A percentile compares a stretch with the other conserved stretches of the same genome.
Evolutionary conservation across 169 alveolate genomes (phyloP).

Genomic region (Plasmodium sp.): DNA sequence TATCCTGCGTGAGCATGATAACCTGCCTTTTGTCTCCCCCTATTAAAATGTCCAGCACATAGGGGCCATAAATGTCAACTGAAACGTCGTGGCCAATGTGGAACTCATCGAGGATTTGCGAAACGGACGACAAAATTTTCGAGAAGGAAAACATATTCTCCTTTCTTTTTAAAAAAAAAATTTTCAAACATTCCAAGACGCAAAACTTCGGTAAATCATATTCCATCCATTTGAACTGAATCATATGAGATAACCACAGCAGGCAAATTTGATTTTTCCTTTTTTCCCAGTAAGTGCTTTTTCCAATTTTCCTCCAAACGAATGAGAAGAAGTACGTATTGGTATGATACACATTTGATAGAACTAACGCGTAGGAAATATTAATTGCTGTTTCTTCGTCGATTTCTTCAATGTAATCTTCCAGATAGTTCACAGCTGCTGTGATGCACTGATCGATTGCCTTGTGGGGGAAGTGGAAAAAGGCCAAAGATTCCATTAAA

Average conservation of each 20-base stretch:
- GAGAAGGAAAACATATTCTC: slow-evolving; percentile 53
- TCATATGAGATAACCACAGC: slow-evolving; percentile 84
- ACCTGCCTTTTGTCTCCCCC: slow-evolving; percentile 58
- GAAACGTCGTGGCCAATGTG: slow-evolving; percentile 31
- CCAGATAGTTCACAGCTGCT: slow-evolving; percentile 73
- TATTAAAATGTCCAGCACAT: slow-evolving; percentile 48
- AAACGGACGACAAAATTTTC: slow-evolving; percentile 17
- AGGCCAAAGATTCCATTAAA: slow-evolving; percentile 70
- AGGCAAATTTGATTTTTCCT: slow-evolving; percentile 76
- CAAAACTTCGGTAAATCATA: slow-evolving; percentile 80
- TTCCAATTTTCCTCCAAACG: slow-evolving; percentile 84
- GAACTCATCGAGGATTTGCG: slow-evolving; percentile 31
- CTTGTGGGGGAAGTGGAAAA: slow-evolving; percentile 53
- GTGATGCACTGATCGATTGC: slow-evolving; percentile 60
- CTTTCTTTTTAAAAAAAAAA: slow-evolving; percentile 66
- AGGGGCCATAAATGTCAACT: slow-evolving; percentile 64
- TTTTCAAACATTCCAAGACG: slow-evolving; percentile 76
- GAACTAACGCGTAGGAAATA: slow-evolving; percentile 77
- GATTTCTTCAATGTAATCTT: slow-evolving; percentile 80
- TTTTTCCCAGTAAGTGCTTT: slow-evolving; percentile 81
- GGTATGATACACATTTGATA: slow-evolving; percentile 70
- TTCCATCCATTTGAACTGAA: slow-evolving; percentile 77
- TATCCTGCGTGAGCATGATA: slow-evolving; percentile 68
- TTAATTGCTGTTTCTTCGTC: slow-evolving; percentile 79
- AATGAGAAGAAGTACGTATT: slow-evolving; percentile 80